Percentiles rank a stretch among this genome's conserved stretches.
Conservation (phyloP, 1,284 basidiomycete species). For the Cryptococcus jaspeensis region DNA sequence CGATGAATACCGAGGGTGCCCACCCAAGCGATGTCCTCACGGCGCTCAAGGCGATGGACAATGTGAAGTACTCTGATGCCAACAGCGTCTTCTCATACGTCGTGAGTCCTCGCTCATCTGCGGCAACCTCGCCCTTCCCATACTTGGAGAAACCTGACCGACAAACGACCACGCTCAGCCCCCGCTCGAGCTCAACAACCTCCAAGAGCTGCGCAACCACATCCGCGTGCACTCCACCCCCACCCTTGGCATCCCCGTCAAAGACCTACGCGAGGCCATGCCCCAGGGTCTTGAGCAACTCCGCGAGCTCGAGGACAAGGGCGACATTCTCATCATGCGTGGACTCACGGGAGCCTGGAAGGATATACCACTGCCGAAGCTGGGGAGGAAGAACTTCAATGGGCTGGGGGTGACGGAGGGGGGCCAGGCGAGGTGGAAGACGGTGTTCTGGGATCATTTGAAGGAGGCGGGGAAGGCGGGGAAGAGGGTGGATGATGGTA, state of each 20-base stretch:
- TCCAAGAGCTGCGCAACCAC: conserved; percentile 36
- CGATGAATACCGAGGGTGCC: conserved; percentile 26
- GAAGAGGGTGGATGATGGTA: conserved; percentile 45
- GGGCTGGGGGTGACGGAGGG: conserved; percentile 36
- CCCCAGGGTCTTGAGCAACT: conserved; percentile 22
- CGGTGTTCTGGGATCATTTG: conserved; percentile 48
- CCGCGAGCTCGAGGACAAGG: conserved; percentile 37
- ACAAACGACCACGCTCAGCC: conserved; percentile 32
- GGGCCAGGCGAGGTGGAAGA: conserved; percentile 37
- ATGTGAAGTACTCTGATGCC: conserved; percentile 41
- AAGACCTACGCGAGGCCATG: conserved; percentile 35
- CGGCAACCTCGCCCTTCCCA: too few species aligned
- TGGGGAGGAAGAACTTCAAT: conserved; percentile 42
- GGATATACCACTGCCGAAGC: conserved; percentile 40
- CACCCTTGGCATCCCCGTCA: conserved; percentile 31
- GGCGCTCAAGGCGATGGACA: conserved; percentile 39
- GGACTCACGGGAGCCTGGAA: conserved; percentile 36
- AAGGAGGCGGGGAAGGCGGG: conserved; percentile 40
- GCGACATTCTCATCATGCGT: conserved; percentile 46
- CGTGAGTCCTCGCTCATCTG: conserved; percentile 28
- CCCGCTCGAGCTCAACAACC: conserved; percentile 36
- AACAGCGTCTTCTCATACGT: conserved; percentile 47
- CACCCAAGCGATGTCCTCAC: conserved; percentile 37
- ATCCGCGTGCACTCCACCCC: conserved; percentile 43
- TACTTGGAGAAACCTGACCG: neutral